Conservation (phyloP, 1,284 basidiomycete genomes). For the Amanita bisporigera region DNA sequence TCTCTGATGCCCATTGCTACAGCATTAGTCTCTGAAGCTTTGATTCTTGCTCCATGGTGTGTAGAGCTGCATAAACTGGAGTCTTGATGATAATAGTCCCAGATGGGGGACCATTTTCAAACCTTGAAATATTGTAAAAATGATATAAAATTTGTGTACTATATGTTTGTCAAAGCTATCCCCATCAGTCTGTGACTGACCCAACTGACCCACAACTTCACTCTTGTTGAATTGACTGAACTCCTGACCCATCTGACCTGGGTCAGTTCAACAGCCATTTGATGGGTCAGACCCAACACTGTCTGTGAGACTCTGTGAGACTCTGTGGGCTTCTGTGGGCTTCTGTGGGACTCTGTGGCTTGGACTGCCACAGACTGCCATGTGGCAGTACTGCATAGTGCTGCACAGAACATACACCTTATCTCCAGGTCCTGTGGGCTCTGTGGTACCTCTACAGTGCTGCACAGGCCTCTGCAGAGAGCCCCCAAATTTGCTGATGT, state of each 20-base stretch:
- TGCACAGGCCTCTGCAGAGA: too few relatives aligned
- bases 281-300: background rate
- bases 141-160: background rate
- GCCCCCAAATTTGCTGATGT: too few relatives aligned
- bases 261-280: conserved; percentile 1
- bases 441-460: too few relatives aligned
- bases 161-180: background rate
- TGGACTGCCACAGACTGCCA: too few relatives aligned
- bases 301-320: too few relatives aligned
- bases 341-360: too few relatives aligned
- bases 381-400: too few relatives aligned
- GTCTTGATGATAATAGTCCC: conserved; percentile 2
- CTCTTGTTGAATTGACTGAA: conserved; percentile 1
- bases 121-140: background rate
- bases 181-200: background rate
- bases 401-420: too few relatives aligned
- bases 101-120: background rate
- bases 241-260: background rate
- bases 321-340: too few relatives aligned
- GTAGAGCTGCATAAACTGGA: conserved; percentile 1
- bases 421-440: too few relatives aligned
- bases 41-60: conserved; percentile 1
- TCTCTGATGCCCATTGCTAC: conserved; percentile 1
- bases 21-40: conserved; percentile 1
- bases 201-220: background rate